Percentiles rank a stretch among this genome's conserved stretches.
Conservation (phyloP, 306 rosid genomes). For the Alnus rubra region DNA sequence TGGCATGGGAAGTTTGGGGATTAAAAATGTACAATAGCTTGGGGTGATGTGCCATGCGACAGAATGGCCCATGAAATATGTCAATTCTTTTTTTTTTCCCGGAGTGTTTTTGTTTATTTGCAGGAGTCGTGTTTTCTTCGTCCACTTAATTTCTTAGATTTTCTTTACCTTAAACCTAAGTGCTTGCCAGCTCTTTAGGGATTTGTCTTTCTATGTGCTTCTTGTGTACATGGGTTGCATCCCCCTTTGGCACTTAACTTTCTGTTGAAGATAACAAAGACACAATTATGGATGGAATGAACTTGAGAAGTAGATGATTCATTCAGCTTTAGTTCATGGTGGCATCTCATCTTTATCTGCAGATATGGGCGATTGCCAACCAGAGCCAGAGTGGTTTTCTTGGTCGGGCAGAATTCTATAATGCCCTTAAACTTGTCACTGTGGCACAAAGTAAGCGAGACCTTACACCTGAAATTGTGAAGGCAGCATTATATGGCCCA, state of each 20-base stretch:
- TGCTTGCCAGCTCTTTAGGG: background rate
- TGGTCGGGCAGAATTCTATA: constrained; percentile 86
- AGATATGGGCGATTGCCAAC: constrained; percentile 92
- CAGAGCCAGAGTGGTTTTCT: constrained; percentile 75
- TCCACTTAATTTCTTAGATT: background rate
- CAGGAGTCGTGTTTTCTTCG: background rate
- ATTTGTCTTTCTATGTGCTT: background rate
- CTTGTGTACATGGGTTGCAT: background rate
- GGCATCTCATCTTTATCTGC: constrained; percentile 32
- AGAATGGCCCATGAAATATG: background rate
- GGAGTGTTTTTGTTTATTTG: background rate
- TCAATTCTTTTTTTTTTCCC: background rate
- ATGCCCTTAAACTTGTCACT: constrained; percentile 97
- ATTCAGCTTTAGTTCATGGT: constrained; percentile 11
- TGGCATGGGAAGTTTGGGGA: background rate
- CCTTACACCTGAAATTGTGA: constrained; percentile 80
- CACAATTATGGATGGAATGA: constrained; percentile 3
- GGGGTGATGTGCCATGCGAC: background rate
- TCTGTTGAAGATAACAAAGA: background rate
- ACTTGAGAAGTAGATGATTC: background rate
- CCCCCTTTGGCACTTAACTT: background rate
- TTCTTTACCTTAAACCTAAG: background rate
- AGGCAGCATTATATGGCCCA: constrained; percentile 88
- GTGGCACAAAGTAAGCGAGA: constrained; percentile 96
- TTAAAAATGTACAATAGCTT: background rate